These are phyloP conservation scores for Starmera caribaea DNA, from an alignment of 805 yeast genomes.

Conservation along the genomic window DNA sequence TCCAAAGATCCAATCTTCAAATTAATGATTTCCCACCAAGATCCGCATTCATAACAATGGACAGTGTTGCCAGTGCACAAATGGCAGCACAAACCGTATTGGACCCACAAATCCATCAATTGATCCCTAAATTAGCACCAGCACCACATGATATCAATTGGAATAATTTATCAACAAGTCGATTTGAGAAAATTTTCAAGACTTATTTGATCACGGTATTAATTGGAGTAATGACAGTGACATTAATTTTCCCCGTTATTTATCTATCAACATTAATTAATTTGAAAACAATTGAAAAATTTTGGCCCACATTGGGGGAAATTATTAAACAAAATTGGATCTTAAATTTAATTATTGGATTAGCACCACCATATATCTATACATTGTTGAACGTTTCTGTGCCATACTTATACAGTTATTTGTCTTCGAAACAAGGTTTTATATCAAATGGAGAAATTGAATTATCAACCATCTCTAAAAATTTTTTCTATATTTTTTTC, in stretches of 20 bases:
- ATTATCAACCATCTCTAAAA: conserved; percentile 82
- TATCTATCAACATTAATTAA: conserved; percentile 78
- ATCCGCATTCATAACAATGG: conserved; percentile 92
- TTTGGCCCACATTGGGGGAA: conserved; percentile 78
- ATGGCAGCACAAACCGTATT: conserved; percentile 93
- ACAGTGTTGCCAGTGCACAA: conserved; percentile 90
- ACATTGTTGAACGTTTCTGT: conserved; percentile 73
- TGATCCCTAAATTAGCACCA: conserved; percentile 83
- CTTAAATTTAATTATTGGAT: conserved; percentile 75
- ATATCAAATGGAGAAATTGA: conserved; percentile 91
- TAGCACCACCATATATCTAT: conserved; percentile 85
- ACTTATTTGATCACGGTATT: conserved; percentile 27
- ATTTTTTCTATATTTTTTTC: conserved; percentile 89
- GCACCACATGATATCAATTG: conserved; percentile 94
- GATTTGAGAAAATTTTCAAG: conserved; percentile 58
- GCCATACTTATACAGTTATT: conserved; percentile 78
- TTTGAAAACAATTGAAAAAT: conserved; percentile 63
- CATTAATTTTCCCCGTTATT: conserved; percentile 75
- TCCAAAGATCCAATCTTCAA: conserved; percentile 25
- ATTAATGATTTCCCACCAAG: conserved; percentile 63
- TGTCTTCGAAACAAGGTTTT: conserved; percentile 78
- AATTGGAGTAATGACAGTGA: conserved; percentile 47
- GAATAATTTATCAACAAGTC: conserved; percentile 76
- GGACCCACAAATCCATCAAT: conserved; percentile 77
- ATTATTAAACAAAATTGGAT: conserved; percentile 51